phyloP scores from a whole-genome alignment of 441 rosid species.

The Adansonia madagascariensis region DNA sequence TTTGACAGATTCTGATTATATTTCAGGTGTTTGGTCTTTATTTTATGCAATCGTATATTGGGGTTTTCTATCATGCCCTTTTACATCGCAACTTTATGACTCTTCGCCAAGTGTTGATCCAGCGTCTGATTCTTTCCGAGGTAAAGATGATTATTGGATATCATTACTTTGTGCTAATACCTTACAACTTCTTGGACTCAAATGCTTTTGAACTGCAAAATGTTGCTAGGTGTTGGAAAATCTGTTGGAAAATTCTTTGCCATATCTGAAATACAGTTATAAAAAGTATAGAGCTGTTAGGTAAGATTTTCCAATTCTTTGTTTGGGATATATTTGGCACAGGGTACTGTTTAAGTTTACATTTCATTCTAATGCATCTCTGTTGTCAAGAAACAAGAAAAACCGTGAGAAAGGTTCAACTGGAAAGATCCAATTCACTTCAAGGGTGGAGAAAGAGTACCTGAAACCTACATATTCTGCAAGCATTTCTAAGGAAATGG shows the following conservation, averaged over 20 bases:
- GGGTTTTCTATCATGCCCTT: constrained; percentile 91
- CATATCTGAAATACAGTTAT: constrained; percentile 81
- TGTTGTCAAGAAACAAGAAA: constrained; percentile 64
- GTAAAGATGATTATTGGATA: constrained; percentile 36
- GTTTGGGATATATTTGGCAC: background rate
- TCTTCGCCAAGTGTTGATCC: constrained; percentile 83
- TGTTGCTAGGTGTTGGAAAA: constrained; percentile 73
- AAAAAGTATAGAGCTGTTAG: constrained; percentile 72
- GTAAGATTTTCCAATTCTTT: constrained; percentile 38
- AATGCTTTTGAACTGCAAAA: constrained; percentile 27
- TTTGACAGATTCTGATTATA: constrained; percentile 22
- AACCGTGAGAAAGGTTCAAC: constrained; percentile 51
- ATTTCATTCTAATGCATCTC: constrained; percentile 24
- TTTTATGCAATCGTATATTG: constrained; percentile 94
- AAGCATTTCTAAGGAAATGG: constrained; percentile 81
- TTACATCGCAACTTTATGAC: constrained; percentile 80
- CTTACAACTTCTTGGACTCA: constrained; percentile 11
- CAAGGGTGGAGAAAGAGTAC: constrained; percentile 95
- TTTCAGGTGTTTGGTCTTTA: constrained; percentile 95
- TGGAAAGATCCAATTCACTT: constrained; percentile 59
- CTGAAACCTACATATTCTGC: constrained; percentile 83
- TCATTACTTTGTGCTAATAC: constrained; percentile 9
- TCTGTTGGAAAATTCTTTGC: constrained; percentile 75
- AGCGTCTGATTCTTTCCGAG: constrained; percentile 81
- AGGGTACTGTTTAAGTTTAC: background rate